Evolutionary conservation across 2,329 filamentous ascomycete genomes (phyloP).

Genomic region (Corinectria fuckeliana): DNA sequence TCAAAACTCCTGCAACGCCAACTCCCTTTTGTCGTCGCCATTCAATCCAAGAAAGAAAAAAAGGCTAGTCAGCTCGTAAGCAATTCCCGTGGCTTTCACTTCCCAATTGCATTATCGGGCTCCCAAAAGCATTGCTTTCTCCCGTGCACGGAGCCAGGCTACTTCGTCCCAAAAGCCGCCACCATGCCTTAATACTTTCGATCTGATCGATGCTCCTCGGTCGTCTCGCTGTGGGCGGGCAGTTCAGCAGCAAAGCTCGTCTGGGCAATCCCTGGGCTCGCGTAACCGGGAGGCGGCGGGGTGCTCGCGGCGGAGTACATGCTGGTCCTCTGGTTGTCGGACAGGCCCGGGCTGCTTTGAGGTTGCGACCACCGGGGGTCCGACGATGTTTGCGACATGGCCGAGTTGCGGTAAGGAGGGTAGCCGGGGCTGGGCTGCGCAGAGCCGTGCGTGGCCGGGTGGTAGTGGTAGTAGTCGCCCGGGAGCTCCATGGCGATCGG

Average conservation of each 20-base stretch:
- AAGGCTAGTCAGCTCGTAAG: neutral
- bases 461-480: constrained; percentile 57
- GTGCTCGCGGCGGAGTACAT: constrained; percentile 34
- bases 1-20: constrained; percentile 10
- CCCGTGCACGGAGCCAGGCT: too few relatives aligned
- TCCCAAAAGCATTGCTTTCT: neutral
- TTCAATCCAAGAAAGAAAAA: neutral
- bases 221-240: constrained; percentile 54
- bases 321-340: constrained; percentile 36
- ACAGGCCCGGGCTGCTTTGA: constrained; percentile 34
- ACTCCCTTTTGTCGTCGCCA: constrained; percentile 5
- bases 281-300: constrained; percentile 37
- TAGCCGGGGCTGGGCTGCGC: constrained; percentile 32
- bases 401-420: constrained; percentile 34
- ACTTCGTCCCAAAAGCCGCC: neutral
- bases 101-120: neutral
- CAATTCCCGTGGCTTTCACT: neutral
- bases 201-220: constrained; percentile 48
- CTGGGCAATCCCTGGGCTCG: constrained; percentile 49
- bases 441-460: constrained; percentile 44
- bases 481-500: constrained; percentile 51
- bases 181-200: constrained; percentile 7
- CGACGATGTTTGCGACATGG: constrained; percentile 21
- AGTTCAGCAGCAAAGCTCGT: constrained; percentile 53
- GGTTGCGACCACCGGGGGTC: constrained; percentile 52